Evolutionary conservation across 495 filamentous ascomycete genomes (phyloP), one percentile per base, ranked within the genome.

Genomic region (Evernia prunastri): DNA sequence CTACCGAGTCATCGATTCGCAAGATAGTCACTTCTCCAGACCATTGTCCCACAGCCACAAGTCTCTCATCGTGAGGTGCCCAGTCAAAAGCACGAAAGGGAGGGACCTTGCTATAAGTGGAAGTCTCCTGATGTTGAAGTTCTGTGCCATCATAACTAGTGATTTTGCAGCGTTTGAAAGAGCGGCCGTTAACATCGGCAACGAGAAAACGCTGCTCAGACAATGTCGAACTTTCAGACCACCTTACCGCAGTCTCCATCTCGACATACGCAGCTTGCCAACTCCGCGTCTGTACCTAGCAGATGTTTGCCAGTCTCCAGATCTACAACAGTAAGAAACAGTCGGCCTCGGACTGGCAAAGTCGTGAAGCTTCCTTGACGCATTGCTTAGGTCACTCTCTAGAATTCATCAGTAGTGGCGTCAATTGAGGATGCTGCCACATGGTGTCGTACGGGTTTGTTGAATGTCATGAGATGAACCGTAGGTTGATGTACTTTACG

Each of bases 1-100:
- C 86, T 27, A 81, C 82, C 68, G 77, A 78, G 58, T 86, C 82
- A 67, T 90, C 84, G 56, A 97, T 82, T 57, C 88, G 84, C 64
- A 97, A 73, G 31, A 98, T 81, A 56, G 87, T 88, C 63, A 92
- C 89, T 67, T 94, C 86, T 37, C 94, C 95, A 58, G 88, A 90
- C 15, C 85, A 82, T 67, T 90, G 89, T 35, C 94, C 94, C 20
- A 97, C 85, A 35, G 89, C 91, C 49, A 97, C 84, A 49, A 97
- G 79, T 57, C 86, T 86, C 74, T 85, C 84, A 66, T 90, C 80
- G 23, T 81, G 79, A 13, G 90, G 87, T 0, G 95, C 96, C 94
- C 95, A 97, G 77, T 97, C 94, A 75, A 96, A 97, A 35, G 92
- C 91, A 58, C 87, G 91, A 70, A 96, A 87, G 11, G 84, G 80